Percentiles rank a stretch among this genome's conserved stretches.
These are phyloP conservation scores for Hortiboletus flavorubellus DNA, from an alignment of 768 basidiomycete genomes.

Conservation along the genomic window DNA sequence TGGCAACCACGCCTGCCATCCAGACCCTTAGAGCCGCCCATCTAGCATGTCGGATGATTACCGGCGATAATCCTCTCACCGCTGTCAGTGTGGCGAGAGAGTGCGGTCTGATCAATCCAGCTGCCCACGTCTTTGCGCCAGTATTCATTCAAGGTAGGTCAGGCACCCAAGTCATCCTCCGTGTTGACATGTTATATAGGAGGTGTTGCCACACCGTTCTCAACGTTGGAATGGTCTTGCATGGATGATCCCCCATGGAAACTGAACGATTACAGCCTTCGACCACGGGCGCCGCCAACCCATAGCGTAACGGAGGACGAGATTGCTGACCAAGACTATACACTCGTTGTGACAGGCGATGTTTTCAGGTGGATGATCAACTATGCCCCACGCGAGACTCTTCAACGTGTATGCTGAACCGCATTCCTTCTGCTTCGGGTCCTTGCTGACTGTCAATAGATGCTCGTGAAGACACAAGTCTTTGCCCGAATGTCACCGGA, in stretches of 20 bases:
- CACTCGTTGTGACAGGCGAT: conserved; percentile 90
- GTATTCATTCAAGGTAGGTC: conserved; percentile 65
- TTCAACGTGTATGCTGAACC: conserved; percentile 66
- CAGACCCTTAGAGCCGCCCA: conserved; percentile 86
- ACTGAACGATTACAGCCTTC: conserved; percentile 85
- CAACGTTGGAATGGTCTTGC: conserved; percentile 85
- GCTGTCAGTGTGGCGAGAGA: conserved; percentile 97
- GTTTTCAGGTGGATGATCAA: conserved; percentile 99
- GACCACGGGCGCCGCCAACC: conserved; percentile 71
- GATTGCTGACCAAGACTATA: conserved; percentile 79
- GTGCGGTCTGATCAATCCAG: conserved; percentile 83
- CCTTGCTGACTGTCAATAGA: conserved; percentile 45
- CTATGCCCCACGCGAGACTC: conserved; percentile 86
- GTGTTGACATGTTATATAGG: conserved; percentile 38
- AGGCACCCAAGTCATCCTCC: not conserved
- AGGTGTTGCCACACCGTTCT: conserved; percentile 44
- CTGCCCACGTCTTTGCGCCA: conserved; percentile 86
- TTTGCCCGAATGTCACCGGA: conserved; percentile 99
- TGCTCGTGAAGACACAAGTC: conserved; percentile 95
- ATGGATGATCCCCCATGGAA: conserved; percentile 86
- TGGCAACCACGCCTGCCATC: conserved; percentile 87
- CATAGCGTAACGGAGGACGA: conserved; percentile 70
- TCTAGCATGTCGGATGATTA: conserved; percentile 95
- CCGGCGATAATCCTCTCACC: conserved; percentile 95
- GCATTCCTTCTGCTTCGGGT: not conserved